These are phyloP conservation scores for Fusarium setosum DNA, from an alignment of 2,329 filamentous ascomycete species.

Conservation along the genomic window DNA sequence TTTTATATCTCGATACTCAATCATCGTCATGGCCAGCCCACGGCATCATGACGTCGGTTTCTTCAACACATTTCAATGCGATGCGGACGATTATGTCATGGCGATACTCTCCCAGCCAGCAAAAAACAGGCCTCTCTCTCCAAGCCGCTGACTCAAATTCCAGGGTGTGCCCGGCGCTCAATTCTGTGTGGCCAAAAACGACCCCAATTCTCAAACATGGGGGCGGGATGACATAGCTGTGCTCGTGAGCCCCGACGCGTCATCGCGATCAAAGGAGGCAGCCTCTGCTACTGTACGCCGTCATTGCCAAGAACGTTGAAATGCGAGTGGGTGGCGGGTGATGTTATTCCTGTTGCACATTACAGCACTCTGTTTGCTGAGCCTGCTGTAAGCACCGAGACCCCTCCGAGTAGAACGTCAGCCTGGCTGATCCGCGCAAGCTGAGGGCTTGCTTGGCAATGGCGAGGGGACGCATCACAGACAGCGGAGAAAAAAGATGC, in stretches of 20 bases:
- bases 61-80: not conserved
- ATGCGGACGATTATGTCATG: constrained; percentile 32
- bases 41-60: constrained; percentile 30
- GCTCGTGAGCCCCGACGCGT: not conserved
- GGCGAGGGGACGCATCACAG: not conserved
- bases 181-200: constrained; percentile 20
- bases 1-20: constrained; percentile 9
- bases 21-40: not conserved
- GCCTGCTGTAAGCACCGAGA: no score
- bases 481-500: not conserved
- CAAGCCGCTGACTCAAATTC: not conserved
- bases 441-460: no score
- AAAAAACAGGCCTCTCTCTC: constrained; percentile 16
- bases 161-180: constrained; percentile 8
- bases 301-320: not conserved
- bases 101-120: not conserved
- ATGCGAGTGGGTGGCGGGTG: not conserved
- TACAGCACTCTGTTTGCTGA: no score
- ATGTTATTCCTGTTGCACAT: no score
- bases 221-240: not conserved
- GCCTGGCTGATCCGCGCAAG: not conserved
- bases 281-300: not conserved
- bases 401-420: no score
- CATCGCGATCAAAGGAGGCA: constrained; percentile 16
- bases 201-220: not conserved